Conservation (phyloP, 768 basidiomycete genomes). For the Antrodiella citrinella region DNA sequence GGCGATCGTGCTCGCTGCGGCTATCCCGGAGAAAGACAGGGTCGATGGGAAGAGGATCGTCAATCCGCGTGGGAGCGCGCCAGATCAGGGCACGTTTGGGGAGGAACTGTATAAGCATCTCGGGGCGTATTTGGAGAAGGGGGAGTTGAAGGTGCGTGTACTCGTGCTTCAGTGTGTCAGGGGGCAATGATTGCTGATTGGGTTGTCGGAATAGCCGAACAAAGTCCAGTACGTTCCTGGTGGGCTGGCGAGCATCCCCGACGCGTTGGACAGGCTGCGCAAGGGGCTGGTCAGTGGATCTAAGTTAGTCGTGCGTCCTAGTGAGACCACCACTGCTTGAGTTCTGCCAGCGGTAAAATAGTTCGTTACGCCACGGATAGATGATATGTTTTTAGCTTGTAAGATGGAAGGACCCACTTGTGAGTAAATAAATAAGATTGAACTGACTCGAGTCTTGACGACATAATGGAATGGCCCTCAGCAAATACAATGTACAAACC, state of each 20-base stretch:
- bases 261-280: constrained; percentile 29
- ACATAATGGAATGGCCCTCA: no score
- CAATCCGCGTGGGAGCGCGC: constrained; percentile 10
- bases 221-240: constrained; percentile 31
- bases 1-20: constrained; percentile 8
- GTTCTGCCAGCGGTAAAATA: no score
- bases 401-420: no score
- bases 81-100: constrained; percentile 9
- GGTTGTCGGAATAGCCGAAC: constrained; percentile 31
- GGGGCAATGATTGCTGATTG: background rate
- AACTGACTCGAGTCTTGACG: no score
- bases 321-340: no score
- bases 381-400: no score
- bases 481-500: no score
- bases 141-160: constrained; percentile 14
- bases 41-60: constrained; percentile 12
- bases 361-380: no score
- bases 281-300: constrained; percentile 30
- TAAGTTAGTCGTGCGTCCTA: constrained; percentile 37
- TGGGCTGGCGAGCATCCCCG: constrained; percentile 31
- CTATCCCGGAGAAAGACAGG: constrained; percentile 6
- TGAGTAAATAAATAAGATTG: no score
- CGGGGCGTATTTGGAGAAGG: constrained; percentile 14
- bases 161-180: background rate
- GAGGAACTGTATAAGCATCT: constrained; percentile 13